Evolutionary conservation across 148 eudicot species (phyloP).

Genomic region (Vaccinium macrocarpon): DNA sequence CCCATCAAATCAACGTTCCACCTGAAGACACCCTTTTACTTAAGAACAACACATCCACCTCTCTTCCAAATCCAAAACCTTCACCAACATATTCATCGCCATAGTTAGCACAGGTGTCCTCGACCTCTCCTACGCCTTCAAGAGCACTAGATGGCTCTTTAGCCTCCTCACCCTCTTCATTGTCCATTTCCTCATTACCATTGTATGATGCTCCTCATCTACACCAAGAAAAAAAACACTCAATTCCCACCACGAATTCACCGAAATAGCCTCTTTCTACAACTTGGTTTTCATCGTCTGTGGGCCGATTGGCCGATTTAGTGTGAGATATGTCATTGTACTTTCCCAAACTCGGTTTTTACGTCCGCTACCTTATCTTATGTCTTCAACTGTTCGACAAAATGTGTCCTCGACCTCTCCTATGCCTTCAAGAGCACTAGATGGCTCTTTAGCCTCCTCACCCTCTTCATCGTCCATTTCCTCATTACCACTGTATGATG

Average conservation of each 20-base stretch:
- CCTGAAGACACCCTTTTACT: constrained; percentile 49
- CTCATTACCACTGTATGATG: too few relatives aligned
- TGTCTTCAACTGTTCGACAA: constrained; percentile 25
- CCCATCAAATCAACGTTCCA: constrained; percentile 33
- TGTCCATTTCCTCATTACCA: constrained; percentile 39
- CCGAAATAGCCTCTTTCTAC: constrained; percentile 57
- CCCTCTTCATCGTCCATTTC: too few relatives aligned
- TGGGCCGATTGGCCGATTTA: constrained; percentile 40
- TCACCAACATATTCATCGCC: constrained; percentile 63
- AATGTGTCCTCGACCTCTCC: too few relatives aligned
- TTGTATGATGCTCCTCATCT: constrained; percentile 50
- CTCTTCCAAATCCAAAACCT: constrained; percentile 54
- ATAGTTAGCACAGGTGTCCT: constrained; percentile 59
- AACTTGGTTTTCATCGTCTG: constrained; percentile 58
- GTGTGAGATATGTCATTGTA: constrained; percentile 56
- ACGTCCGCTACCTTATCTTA: constrained; percentile 56
- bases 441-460: too few relatives aligned
- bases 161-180: constrained; percentile 32
- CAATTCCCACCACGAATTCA: constrained; percentile 30
- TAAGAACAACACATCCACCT: constrained; percentile 10
- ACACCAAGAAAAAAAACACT: constrained; percentile 37
- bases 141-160: constrained; percentile 43
- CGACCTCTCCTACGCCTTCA: constrained; percentile 59
- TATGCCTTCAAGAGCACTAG: too few relatives aligned
- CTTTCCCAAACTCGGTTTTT: constrained; percentile 64